Evolutionary conservation across 306 rosid species (phyloP).

Genomic region (Castanea crenata): DNA sequence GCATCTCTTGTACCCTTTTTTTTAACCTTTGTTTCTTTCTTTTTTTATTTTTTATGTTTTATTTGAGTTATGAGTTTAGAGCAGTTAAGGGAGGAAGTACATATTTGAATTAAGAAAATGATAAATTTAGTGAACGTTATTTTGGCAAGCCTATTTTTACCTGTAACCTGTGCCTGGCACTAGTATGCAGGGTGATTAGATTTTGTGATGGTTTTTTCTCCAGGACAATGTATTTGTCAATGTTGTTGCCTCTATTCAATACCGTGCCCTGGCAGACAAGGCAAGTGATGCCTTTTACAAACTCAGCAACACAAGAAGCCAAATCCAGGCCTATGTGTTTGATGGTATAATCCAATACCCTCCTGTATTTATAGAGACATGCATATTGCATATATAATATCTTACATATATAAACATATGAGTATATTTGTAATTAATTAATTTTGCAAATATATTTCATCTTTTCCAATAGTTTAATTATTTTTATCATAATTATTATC

Average conservation of each 20-base stretch:
- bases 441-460: not conserved
- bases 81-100: not conserved
- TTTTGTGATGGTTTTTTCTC: conserved; percentile 22
- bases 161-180: not conserved
- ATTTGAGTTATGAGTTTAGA: not conserved
- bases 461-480: not conserved
- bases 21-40: not conserved
- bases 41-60: not conserved
- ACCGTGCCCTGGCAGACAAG: conserved; percentile 76
- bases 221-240: conserved; percentile 95
- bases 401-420: not conserved
- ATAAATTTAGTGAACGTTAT: not conserved
- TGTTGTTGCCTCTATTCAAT: conserved; percentile 92
- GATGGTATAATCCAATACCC: conserved; percentile 56
- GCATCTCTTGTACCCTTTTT: not conserved
- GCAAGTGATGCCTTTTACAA: conserved; percentile 93
- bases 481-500: not conserved
- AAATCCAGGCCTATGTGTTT: conserved; percentile 93
- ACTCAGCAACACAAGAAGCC: conserved; percentile 84
- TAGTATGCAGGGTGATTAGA: conserved; percentile 19
- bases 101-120: not conserved
- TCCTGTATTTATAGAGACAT: conserved; percentile 15
- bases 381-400: not conserved
- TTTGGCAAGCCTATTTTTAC: not conserved
- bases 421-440: not conserved